Evolutionary conservation across 1,139 yeast species (phyloP), one percentile per base, ranked within the genome.

Genomic region (Saccharomyces hybrid): DNA sequence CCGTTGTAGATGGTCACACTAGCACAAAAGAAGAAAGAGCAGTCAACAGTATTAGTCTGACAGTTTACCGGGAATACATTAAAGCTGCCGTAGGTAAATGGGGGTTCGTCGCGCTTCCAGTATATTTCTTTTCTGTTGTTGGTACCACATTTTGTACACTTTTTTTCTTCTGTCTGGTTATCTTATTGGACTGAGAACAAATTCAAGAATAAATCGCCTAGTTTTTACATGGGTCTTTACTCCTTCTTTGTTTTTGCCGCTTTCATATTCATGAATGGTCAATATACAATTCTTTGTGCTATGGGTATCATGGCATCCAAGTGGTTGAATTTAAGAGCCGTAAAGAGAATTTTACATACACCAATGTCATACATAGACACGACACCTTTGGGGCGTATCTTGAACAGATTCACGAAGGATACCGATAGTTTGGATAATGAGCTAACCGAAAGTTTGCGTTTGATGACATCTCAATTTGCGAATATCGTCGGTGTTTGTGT

Each of bases 351-450:
- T n/a, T 71, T 90, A 58, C 87, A 81, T 65, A 91, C 86, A 55
- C 96, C 91, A 42, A 82, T 83, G 86, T 68, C 82, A 2, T 84
- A 76, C 62, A 75, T 84, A 60, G 90, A 84, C 63, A 77, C 86
- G 1, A 82, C 88, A 0, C 90, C 90, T 4, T 69, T 84, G 60
- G 90, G 93, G 4, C 76, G 93, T 58, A 79, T 86, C 54, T 71
- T 86, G 65, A 86, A 85, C 66, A 73, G 93, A 58, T 84, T 84
- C 67, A 85, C 95, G 1, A 88, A 87, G 64, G 97, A 89, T 69
- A 85, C 95, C 0, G 95, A 88, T 66, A 83, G 84, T 34, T 73
- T 88, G 63, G 97, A 89, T 68, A 86, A 86, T 65, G 89, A 85
- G 64, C 74, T 84, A 55, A 80, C 84, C 47, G 86, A 82, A 60